Conservation (phyloP, 2,329 filamentous ascomycete species). For the Fusarium tupiense region DNA sequence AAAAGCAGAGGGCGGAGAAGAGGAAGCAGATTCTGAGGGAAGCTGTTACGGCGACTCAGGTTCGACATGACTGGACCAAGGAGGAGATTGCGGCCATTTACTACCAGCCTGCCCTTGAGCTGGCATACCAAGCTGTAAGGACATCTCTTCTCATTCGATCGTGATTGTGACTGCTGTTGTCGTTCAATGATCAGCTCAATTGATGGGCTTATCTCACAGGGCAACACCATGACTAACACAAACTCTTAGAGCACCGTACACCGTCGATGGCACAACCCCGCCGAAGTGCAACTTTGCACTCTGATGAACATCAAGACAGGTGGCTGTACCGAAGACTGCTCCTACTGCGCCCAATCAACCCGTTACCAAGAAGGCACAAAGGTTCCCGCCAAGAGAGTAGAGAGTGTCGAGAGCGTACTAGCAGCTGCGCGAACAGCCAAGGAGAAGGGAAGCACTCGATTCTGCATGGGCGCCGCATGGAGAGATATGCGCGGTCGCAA, state of each 20-base stretch:
- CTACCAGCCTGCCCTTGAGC: slow-evolving; percentile 81
- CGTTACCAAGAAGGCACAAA: slow-evolving; percentile 81
- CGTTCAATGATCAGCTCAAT: neutral
- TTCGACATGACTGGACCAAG: slow-evolving; percentile 80
- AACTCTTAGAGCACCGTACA: slow-evolving; percentile 74
- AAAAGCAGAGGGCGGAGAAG: slow-evolving; percentile 39
- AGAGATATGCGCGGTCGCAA: slow-evolving; percentile 92
- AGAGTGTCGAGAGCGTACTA: slow-evolving; percentile 82
- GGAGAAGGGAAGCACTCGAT: slow-evolving; percentile 85
- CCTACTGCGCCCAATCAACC: slow-evolving; percentile 90
- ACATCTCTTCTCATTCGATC: neutral
- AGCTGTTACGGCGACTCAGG: slow-evolving; percentile 68
- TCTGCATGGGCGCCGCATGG: slow-evolving; percentile 97
- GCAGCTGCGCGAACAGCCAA: slow-evolving; percentile 80
- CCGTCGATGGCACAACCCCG: slow-evolving; percentile 84
- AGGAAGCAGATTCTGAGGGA: slow-evolving; percentile 51
- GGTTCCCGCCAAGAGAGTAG: slow-evolving; percentile 81
- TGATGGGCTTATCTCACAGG: slow-evolving; percentile 8
- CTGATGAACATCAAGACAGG: slow-evolving; percentile 98
- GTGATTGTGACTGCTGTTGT: neutral
- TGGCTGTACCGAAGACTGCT: slow-evolving; percentile 91
- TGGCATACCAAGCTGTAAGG: slow-evolving; percentile 77
- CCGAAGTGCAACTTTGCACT: slow-evolving; percentile 89
- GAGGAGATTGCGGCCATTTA: slow-evolving; percentile 86
- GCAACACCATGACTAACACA: slow-evolving; percentile 23